Conservation (phyloP, 208 protist genomes). For the Crithidia brevicula region DNA sequence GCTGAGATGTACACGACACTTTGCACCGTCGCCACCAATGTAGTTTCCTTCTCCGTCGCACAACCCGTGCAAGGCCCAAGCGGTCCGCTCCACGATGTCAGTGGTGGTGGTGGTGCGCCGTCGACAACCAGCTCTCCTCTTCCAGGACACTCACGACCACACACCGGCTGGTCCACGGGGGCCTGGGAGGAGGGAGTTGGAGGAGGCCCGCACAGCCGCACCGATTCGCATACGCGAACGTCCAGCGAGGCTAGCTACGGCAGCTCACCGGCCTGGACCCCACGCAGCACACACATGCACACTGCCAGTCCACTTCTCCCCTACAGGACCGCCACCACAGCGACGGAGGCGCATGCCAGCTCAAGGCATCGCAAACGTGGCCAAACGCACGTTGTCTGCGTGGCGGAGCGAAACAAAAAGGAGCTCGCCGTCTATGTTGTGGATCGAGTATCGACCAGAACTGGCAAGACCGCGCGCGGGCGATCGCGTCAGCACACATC, state of each 20-base stretch:
- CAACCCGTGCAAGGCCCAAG: background rate
- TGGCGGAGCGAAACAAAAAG: constrained; percentile 30
- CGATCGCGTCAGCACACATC: background rate
- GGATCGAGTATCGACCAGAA: constrained; percentile 20
- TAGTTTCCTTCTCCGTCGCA: constrained; percentile 28
- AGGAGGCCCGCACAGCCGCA: constrained; percentile 13
- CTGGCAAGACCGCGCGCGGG: background rate
- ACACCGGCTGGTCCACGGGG: background rate
- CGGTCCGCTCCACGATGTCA: no score
- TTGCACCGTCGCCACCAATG: constrained; percentile 22
- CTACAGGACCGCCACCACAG: no score
- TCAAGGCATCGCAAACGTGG: constrained; percentile 7
- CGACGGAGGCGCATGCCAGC: no score
- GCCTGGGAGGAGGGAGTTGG: background rate
- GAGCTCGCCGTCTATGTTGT: constrained; percentile 30
- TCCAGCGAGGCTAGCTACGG: constrained; percentile 27
- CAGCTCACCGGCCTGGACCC: constrained; percentile 14
- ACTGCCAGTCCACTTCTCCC: background rate
- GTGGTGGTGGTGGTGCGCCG: background rate
- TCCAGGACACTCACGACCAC: background rate
- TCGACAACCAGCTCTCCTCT: background rate
- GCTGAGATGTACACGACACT: constrained; percentile 32
- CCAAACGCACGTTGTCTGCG: constrained; percentile 26
- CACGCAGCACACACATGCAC: background rate
- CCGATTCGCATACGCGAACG: constrained; percentile 19